Base-by-base conservation (phyloP, 208 protist genomes). In the Herpetomonas tarakana region DNA sequence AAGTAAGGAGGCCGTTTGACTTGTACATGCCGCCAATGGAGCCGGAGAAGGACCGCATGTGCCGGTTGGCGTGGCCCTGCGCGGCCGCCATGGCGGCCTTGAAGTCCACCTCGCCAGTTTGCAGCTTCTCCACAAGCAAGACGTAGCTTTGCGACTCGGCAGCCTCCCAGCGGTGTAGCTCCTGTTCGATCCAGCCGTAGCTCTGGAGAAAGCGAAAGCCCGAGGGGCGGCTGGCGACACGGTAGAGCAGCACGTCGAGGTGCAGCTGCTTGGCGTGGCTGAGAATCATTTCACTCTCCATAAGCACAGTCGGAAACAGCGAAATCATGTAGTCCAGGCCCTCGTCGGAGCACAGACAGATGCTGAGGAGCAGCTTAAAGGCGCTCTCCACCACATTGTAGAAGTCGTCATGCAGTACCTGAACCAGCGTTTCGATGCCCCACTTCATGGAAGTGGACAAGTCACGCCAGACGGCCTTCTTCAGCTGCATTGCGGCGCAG, bases 301-400 rank as follows among this genome's bases (percentile, higher is more conserved):
- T 92, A 1, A 96, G 58, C 28, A 92, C 83, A 0, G 74, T 83
- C 1, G 90, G 90, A 27, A 76, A 81, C 62, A 86, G 73, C 39
- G 82, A 84, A 67, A 96, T 93, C 39, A 96, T 64, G 62, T 85
- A 93, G 61, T 93, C 90, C 22, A 96, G 68, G 18, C 75, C 86
- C 27, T 96, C 86, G 22, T 88, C 76, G 22, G 90, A 96, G 61
- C 73, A 92, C 21, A 91, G 58, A 64, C 90, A 96, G 55, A 96
- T 83, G 61, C 74, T 93, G 24, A 92, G 68, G 46, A 96, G 71
- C 41, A 92, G 60, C 60, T 84, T 85, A 51, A 93, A 96, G 21
- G 84, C 84, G 56, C 76, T 81, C 61, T 91, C 76, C 6, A 96
- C 78, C 16, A 96, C 80, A 57, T 62, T 79, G 71, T 80, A 79